Evolutionary conservation across 768 basidiomycete genomes (phyloP).

Genomic region (Tylopilus balloui): DNA sequence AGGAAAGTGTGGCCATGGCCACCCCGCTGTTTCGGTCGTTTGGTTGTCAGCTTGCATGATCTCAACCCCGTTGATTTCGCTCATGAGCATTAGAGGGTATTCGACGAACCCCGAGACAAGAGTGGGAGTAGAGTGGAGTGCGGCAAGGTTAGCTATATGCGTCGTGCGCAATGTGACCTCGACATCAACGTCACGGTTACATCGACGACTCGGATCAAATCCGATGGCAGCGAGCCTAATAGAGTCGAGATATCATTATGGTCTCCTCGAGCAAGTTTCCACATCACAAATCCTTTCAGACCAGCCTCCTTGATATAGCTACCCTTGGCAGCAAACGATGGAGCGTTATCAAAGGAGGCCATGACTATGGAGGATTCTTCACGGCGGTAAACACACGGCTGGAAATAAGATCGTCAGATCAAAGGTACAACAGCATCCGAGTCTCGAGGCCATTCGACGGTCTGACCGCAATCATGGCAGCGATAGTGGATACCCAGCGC

Average conservation of each 20-base stretch:
- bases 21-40: neutral
- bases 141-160: no score
- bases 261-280: slow-evolving; percentile 72
- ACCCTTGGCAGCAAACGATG: slow-evolving; percentile 60
- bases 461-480: slow-evolving; percentile 70
- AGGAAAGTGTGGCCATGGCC: slow-evolving; percentile 26
- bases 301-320: slow-evolving; percentile 48
- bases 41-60: neutral
- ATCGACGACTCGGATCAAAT: neutral
- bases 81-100: slow-evolving; percentile 7
- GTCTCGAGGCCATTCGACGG: slow-evolving; percentile 41
- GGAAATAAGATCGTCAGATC: slow-evolving; percentile 1
- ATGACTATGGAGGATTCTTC: slow-evolving; percentile 50
- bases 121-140: neutral
- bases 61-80: neutral
- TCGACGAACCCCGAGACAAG: neutral
- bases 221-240: slow-evolving; percentile 33
- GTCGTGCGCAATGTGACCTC: neutral
- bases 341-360: slow-evolving; percentile 61
- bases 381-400: slow-evolving; percentile 74
- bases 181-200: neutral
- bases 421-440: neutral
- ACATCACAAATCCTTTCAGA: slow-evolving; percentile 65
- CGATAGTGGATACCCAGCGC: slow-evolving; percentile 47
- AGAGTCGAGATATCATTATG: slow-evolving; percentile 56